Evolutionary conservation across 768 basidiomycete species (phyloP), one percentile per base, ranked within the genome.

Genomic region (Lentinula sp.): DNA sequence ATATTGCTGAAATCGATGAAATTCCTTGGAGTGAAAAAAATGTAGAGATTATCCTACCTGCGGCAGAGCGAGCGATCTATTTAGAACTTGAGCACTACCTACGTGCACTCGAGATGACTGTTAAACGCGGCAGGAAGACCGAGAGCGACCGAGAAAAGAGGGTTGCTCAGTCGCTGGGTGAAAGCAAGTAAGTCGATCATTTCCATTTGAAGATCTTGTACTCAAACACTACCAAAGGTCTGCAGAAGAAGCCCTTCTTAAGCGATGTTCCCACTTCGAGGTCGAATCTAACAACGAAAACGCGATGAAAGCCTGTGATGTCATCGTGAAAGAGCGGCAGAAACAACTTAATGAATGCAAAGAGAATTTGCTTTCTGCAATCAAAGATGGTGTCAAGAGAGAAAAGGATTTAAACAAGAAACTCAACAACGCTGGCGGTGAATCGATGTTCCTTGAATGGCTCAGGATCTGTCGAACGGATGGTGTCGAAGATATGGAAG

Each of bases 1-100:
- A 97, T 68, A 86, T 95, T 55, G 94, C 95, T 8, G 95, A 98
- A 74, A 98, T 97, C 60, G 94, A 95, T 62, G 95, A 98, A 74
- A 98, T 98, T 60, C 89, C 90, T 1, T 92, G 86, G 75, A 80
- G 80, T 0, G 81, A 80, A 62, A 77, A 88, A 60, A 74, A 86
- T 32, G 79, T 86, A 65, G 76, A 78, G 31, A 84, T 96, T 28
- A 74, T 82, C 46, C 85, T 96, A 8, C 95, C 95, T 11, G 93
- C 95, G 5, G 93, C 95, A 0, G 95, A 97, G 72, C 89, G 91
- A 7, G 92, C 94, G 0, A 94, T 98, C 63, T 97, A 98, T 71
- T 80, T 95, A 35, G 95, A 98, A 69, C 82, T 98, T 8, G 94
- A 96, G 65, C 95, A 98, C 65, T 91, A 96, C 68, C 76, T 98